Conservation (phyloP, 2,329 filamentous ascomycete species). For the Beauveria scarabaeidicola region DNA sequence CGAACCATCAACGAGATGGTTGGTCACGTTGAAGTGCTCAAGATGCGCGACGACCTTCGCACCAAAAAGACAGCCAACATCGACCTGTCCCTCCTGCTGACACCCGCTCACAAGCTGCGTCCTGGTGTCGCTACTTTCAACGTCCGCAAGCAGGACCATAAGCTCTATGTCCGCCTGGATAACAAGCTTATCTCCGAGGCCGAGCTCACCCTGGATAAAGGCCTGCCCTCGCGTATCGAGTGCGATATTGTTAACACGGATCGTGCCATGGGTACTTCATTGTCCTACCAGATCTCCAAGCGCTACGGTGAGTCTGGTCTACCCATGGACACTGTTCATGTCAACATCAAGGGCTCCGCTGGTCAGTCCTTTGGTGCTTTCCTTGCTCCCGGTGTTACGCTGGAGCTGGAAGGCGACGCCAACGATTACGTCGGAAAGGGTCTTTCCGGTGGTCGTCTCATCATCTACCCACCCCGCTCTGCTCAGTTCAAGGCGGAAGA, state of each 20-base stretch:
- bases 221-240: slow-evolving; percentile 84
- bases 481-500: slow-evolving; percentile 94
- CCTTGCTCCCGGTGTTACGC: slow-evolving; percentile 83
- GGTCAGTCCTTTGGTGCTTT: slow-evolving; percentile 95
- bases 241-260: slow-evolving; percentile 96
- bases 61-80: slow-evolving; percentile 88
- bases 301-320: slow-evolving; percentile 82
- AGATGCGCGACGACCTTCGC: slow-evolving; percentile 78
- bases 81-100: slow-evolving; percentile 84
- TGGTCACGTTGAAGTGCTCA: slow-evolving; percentile 78
- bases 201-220: slow-evolving; percentile 89
- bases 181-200: slow-evolving; percentile 97
- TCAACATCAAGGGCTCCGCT: slow-evolving; percentile 92
- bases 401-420: slow-evolving; percentile 90
- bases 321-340: slow-evolving; percentile 87
- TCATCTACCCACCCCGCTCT: slow-evolving; percentile 84
- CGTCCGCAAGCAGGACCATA: slow-evolving; percentile 94
- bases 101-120: slow-evolving; percentile 89
- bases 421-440: slow-evolving; percentile 98
- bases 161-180: slow-evolving; percentile 83
- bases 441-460: slow-evolving; percentile 83
- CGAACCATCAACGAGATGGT: slow-evolving; percentile 98
- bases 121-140: slow-evolving; percentile 95
- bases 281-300: slow-evolving; percentile 94
- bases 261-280: slow-evolving; percentile 82